Evolutionary conservation across 805 yeast species (phyloP).

Genomic region (Metschnikowia noctiluminum): DNA sequence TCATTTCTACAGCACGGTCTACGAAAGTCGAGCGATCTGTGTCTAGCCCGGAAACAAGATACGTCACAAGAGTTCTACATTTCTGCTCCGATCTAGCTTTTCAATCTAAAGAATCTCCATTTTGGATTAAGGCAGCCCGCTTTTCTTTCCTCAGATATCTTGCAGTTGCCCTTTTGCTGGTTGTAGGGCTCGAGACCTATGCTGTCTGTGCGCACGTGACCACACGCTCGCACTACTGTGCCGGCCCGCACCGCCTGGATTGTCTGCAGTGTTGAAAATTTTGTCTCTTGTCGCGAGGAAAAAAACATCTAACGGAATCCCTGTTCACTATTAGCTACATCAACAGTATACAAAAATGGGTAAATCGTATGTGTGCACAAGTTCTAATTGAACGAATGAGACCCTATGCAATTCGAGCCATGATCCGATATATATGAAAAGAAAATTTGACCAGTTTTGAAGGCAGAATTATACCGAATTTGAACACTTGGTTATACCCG

Average conservation of each 20-base stretch:
- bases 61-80: too few species aligned
- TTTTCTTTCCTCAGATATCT: neutral
- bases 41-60: too few species aligned
- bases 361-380: slow-evolving; percentile 27
- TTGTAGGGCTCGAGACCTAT: slow-evolving; percentile 9
- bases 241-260: slow-evolving; percentile 6
- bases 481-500: too few species aligned
- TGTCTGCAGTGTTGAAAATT: slow-evolving; percentile 19
- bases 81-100: too few species aligned
- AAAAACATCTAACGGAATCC: slow-evolving; percentile 4
- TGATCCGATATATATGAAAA: neutral
- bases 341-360: slow-evolving; percentile 25
- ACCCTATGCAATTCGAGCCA: neutral
- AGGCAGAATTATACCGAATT: too few species aligned
- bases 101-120: too few species aligned
- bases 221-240: neutral
- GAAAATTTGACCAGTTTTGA: neutral
- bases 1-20: too few species aligned
- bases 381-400: neutral
- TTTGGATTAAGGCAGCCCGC: too few species aligned
- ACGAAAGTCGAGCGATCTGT: too few species aligned
- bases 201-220: slow-evolving; percentile 4
- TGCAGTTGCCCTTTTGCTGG: neutral
- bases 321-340: slow-evolving; percentile 12
- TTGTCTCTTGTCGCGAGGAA: slow-evolving; percentile 15